Percentiles rank a stretch among this genome's conserved stretches.
Conservation (phyloP, 257 asterid genomes). For the Sherardia arvensis region DNA sequence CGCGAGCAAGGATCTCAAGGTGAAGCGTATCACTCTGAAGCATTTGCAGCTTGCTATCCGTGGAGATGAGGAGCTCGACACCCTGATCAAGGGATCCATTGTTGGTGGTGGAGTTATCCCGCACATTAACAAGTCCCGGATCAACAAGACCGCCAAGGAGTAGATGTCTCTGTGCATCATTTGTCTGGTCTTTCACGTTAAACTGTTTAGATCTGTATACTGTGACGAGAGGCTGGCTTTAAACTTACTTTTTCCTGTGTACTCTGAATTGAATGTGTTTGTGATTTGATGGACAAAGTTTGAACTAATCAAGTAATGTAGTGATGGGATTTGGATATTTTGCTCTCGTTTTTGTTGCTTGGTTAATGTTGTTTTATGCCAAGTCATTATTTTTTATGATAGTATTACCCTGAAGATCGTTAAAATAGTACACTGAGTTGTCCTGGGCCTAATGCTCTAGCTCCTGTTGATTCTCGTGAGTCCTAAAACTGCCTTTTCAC, state of each 20-base stretch:
- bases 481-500: too few relatives aligned
- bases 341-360: background rate
- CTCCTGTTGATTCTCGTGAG: too few relatives aligned
- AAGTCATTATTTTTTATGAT: too few relatives aligned
- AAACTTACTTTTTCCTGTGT: background rate
- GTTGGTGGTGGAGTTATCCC: constrained; percentile 32
- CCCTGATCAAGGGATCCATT: constrained; percentile 28
- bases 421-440: too few relatives aligned
- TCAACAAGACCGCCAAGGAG: constrained; percentile 26
- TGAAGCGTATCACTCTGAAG: constrained; percentile 28
- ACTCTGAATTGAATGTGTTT: background rate
- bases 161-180: background rate
- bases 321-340: too few relatives aligned
- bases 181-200: background rate
- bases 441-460: too few relatives aligned
- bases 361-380: too few relatives aligned
- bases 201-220: background rate
- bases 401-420: too few relatives aligned
- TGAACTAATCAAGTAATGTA: background rate
- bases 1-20: too few relatives aligned
- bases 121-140: constrained; percentile 26
- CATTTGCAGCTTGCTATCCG: constrained; percentile 31
- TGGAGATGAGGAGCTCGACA: constrained; percentile 29
- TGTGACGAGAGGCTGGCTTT: constrained; percentile 3
- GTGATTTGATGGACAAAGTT: background rate